These are phyloP conservation scores for Clavariopsis aquatica DNA, from an alignment of 495 filamentous ascomycete genomes.

Conservation along the genomic window DNA sequence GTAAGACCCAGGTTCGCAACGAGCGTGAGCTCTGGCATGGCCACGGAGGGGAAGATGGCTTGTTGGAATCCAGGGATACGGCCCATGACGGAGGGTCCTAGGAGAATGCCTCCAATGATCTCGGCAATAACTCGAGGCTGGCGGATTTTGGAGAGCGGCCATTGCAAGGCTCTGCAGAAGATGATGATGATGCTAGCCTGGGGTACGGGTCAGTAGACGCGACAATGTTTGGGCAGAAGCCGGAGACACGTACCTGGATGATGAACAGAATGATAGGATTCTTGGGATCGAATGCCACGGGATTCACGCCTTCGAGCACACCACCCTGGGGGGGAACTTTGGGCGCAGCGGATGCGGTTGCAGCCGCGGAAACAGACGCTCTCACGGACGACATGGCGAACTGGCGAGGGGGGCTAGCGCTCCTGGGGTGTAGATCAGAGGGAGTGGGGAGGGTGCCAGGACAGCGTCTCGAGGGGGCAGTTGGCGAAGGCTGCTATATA, in stretches of 20 bases:
- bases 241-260: constrained; percentile 69
- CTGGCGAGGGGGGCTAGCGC: background rate
- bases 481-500: background rate
- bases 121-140: constrained; percentile 95
- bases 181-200: constrained; percentile 88
- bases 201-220: background rate
- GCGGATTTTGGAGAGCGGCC: constrained; percentile 78
- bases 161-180: constrained; percentile 81
- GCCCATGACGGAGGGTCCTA: constrained; percentile 86
- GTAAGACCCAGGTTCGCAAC: constrained; percentile 89
- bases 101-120: constrained; percentile 87
- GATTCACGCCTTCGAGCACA: constrained; percentile 74
- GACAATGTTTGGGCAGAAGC: background rate
- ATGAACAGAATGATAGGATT: constrained; percentile 95
- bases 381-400: constrained; percentile 34
- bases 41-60: constrained; percentile 72
- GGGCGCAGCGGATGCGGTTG: constrained; percentile 42
- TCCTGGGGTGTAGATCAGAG: background rate
- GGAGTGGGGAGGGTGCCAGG: background rate
- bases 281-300: constrained; percentile 65
- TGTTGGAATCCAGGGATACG: constrained; percentile 77
- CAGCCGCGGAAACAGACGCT: constrained; percentile 37
- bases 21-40: constrained; percentile 73
- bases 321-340: constrained; percentile 58
- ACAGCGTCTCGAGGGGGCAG: background rate